These are phyloP conservation scores for Colletotrichum orchidophilum DNA, from an alignment of 2,329 filamentous ascomycete species.

Conservation along the genomic window DNA sequence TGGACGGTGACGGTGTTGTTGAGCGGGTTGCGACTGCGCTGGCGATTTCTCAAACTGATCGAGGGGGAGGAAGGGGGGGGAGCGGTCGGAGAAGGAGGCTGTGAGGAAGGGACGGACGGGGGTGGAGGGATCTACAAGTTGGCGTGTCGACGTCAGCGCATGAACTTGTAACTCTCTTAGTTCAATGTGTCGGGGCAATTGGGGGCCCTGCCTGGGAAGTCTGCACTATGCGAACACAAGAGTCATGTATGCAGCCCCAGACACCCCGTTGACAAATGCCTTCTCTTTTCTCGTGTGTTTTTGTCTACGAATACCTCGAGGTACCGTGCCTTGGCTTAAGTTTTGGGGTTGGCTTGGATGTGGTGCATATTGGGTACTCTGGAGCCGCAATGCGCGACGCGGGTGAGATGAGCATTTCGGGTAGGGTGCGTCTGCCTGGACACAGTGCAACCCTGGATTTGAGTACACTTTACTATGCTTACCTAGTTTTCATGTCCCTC, in stretches of 20 bases:
- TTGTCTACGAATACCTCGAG: not conserved
- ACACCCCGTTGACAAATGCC: conserved; percentile 2
- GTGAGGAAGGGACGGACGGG: conserved; percentile 25
- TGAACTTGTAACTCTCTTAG: conserved; percentile 42
- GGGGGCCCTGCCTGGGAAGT: conserved; percentile 28
- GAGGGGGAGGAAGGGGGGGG: not conserved
- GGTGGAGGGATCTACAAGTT: conserved; percentile 45
- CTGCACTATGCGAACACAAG: conserved; percentile 25
- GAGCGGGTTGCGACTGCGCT: not conserved
- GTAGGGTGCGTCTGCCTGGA: conserved; percentile 7
- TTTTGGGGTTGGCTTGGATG: not conserved
- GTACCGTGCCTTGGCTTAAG: not conserved
- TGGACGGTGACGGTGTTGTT: conserved; percentile 1
- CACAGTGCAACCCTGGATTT: conserved; percentile 3
- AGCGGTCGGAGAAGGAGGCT: conserved; percentile 18
- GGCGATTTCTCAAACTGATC: not conserved
- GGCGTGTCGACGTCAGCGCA: conserved; percentile 61
- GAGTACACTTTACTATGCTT: not conserved
- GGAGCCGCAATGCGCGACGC: not conserved
- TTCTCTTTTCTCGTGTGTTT: not conserved
- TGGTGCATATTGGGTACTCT: not conserved
- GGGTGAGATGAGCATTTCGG: conserved; percentile 9
- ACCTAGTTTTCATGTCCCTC: not conserved
- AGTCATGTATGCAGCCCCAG: conserved; percentile 29
- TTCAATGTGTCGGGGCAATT: conserved; percentile 30